Evolutionary conservation across 768 basidiomycete genomes (phyloP), one percentile per base, ranked within the genome.

Genomic region (Kwoniella bestiolae): DNA sequence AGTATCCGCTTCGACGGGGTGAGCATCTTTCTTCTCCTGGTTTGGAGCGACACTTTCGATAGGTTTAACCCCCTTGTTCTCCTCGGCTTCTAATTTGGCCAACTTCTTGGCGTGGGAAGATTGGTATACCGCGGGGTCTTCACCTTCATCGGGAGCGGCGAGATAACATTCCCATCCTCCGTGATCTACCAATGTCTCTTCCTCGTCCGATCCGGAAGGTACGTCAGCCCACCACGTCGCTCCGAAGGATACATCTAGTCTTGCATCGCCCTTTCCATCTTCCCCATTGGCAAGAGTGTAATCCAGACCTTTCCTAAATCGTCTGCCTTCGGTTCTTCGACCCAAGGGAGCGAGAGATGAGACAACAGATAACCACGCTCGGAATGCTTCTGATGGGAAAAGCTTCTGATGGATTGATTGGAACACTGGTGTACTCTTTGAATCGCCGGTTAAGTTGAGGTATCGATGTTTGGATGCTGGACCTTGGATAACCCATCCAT

Each of bases 141-240:
- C 94, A 75, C 92, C 92, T 71, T 91, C 93, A 67, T 94, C 89
- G 69, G 95, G 92, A 45, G 92, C 91, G 1, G 93, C 91, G 87
- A 96, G 90, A 80, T 97, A 98, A 77, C 93, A 94, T 89, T 97
- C 94, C 94, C 94, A 97, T 18, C 91, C 95, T 51, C 95, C 95
- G 87, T 67, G 78, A 72, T 76, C 81, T 28, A 72, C 70, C 41
- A 82, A 74, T 16, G 69, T 71, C 35, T 80, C 79, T 58, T 75
- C 75, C 51, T 72, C 74, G 38, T 76, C 75, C 26, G 66, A 70
- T 11, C 72, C 74, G 18, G 71, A 67, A 8, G 59, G 65, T 3
- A 75, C 75, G 60, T 69, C 80, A 0, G 72, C 78, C 80, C 80
- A 76, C 29, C 93, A 93, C 14, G 93, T 97, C 68, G 95, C 81